These are phyloP conservation scores for Penicillium chermesinum DNA, from an alignment of 495 filamentous ascomycete species.

Conservation along the genomic window DNA sequence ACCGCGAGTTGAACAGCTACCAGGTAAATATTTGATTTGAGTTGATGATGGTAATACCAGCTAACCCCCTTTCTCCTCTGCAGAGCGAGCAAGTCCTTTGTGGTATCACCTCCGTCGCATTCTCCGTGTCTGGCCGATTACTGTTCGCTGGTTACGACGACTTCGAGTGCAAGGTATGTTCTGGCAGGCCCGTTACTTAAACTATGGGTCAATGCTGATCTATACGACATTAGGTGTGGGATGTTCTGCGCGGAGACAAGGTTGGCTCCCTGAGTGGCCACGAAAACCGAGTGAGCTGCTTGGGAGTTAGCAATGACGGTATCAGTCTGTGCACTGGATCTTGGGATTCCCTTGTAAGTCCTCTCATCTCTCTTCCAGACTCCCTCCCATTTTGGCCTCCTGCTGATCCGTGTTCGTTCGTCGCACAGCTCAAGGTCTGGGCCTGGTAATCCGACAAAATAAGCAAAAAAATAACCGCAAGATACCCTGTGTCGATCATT, in stretches of 20 bases:
- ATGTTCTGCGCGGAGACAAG: slow-evolving; percentile 92
- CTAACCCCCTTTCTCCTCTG: slow-evolving; percentile 6
- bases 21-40: slow-evolving; percentile 52
- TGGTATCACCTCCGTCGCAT: slow-evolving; percentile 96
- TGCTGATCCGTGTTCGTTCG: slow-evolving; percentile 1
- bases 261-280: slow-evolving; percentile 94
- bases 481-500: slow-evolving; percentile 46
- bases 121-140: slow-evolving; percentile 92
- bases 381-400: no score
- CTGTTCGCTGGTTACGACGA: slow-evolving; percentile 98
- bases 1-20: slow-evolving; percentile 93
- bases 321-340: slow-evolving; percentile 99
- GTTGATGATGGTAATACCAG: slow-evolving; percentile 7
- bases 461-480: slow-evolving; percentile 30
- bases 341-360: slow-evolving; percentile 95
- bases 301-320: slow-evolving; percentile 97
- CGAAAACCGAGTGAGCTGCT: slow-evolving; percentile 96
- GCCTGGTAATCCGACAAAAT: slow-evolving; percentile 54
- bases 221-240: slow-evolving; percentile 73
- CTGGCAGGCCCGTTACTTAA: not conserved
- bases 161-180: slow-evolving; percentile 95
- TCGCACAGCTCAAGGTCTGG: slow-evolving; percentile 76
- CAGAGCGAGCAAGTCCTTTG: slow-evolving; percentile 96
- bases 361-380: not conserved
- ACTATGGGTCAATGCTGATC: slow-evolving; percentile 13